Conservation (phyloP, 306 rosid species). For the Cucumis sativus region DNA sequence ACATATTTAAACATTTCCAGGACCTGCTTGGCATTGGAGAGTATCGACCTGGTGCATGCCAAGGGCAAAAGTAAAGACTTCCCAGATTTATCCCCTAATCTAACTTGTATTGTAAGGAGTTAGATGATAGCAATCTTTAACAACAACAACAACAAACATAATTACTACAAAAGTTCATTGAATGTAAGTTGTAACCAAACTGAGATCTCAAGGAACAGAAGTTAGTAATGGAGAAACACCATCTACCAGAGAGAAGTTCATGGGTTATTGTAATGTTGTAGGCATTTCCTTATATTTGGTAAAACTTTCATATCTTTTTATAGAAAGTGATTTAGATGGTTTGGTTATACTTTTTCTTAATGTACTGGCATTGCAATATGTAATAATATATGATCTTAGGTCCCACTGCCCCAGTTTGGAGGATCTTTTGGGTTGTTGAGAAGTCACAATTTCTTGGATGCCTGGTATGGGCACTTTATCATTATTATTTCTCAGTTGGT, state of each 20-base stretch:
- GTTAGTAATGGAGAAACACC: background rate
- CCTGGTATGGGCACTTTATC: background rate
- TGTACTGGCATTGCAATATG: background rate
- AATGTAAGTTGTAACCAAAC: background rate
- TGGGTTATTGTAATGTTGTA: background rate
- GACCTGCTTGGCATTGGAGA: slow-evolving; percentile 93
- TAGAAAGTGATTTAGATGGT: slow-evolving; percentile 7
- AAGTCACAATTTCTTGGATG: background rate
- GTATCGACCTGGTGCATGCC: slow-evolving; percentile 63
- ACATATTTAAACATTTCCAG: slow-evolving; percentile 24
- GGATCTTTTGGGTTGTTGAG: background rate
- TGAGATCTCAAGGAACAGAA: background rate
- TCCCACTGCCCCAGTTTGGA: background rate
- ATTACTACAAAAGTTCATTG: background rate
- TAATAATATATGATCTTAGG: background rate
- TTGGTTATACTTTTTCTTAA: background rate
- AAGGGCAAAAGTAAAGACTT: slow-evolving; percentile 20
- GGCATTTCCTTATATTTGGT: background rate
- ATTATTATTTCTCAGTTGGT: slow-evolving; percentile 2
- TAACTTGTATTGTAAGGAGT: slow-evolving; percentile 2
- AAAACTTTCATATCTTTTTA: background rate
- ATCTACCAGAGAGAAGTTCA: background rate
- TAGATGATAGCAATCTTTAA: background rate
- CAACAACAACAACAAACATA: background rate
- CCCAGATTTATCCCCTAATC: background rate